Evolutionary conservation across 768 basidiomycete species (phyloP).

Genomic region (Rhodotorula sphaerocarpa): DNA sequence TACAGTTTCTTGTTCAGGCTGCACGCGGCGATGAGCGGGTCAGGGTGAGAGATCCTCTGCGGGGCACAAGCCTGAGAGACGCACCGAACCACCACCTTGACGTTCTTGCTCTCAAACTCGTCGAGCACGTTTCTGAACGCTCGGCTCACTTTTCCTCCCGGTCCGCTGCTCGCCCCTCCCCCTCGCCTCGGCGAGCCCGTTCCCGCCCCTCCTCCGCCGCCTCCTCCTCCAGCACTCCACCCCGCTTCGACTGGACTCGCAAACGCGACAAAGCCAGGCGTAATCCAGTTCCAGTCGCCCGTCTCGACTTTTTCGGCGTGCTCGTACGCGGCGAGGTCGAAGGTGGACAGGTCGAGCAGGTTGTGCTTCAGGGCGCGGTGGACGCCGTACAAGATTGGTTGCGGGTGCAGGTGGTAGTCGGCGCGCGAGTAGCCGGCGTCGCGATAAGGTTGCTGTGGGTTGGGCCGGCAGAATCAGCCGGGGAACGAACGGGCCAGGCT

Average conservation of each 20-base stretch:
- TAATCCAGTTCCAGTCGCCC: slow-evolving; percentile 82
- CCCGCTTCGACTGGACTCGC: slow-evolving; percentile 55
- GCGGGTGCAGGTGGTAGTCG: slow-evolving; percentile 86
- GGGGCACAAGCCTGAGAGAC: not conserved
- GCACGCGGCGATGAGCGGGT: not conserved
- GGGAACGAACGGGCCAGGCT: not conserved
- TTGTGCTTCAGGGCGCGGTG: slow-evolving; percentile 50
- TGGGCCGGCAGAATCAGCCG: not conserved
- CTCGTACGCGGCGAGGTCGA: slow-evolving; percentile 86
- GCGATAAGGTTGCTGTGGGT: slow-evolving; percentile 52
- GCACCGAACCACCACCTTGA: slow-evolving; percentile 68
- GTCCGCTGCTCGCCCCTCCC: not conserved
- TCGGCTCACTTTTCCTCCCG: slow-evolving; percentile 52
- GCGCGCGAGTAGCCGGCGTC: slow-evolving; percentile 88
- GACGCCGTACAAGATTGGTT: slow-evolving; percentile 86
- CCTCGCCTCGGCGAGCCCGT: slow-evolving; percentile 3
- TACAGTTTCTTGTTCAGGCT: slow-evolving; percentile 89
- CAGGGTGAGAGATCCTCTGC: not conserved
- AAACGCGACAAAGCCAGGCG: slow-evolving; percentile 53
- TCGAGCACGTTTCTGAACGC: slow-evolving; percentile 85
- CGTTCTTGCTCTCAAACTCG: slow-evolving; percentile 76
- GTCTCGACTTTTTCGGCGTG: slow-evolving; percentile 91
- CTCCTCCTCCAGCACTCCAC: slow-evolving; percentile 2
- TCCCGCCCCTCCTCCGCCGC: not conserved
- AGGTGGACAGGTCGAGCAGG: slow-evolving; percentile 49